Evolutionary conservation across 352 stramenopile genomes (phyloP).

Genomic region (Globisporangium orthogonon): DNA sequence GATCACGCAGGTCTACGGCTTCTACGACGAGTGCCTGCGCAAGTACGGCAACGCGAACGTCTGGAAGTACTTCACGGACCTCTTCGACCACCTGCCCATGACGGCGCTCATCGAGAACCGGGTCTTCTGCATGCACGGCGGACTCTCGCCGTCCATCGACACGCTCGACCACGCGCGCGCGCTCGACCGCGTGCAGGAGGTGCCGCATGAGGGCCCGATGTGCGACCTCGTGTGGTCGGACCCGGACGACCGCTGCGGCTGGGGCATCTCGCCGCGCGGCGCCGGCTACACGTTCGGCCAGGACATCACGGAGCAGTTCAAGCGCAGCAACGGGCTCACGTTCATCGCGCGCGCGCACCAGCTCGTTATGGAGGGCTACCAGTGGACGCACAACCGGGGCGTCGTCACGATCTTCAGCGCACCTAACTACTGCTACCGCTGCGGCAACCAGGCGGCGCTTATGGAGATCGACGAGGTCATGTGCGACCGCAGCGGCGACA

Average conservation of each 20-base stretch:
- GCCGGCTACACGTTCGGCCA: slow-evolving; percentile 86
- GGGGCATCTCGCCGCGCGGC: slow-evolving; percentile 82
- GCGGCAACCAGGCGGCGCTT: slow-evolving; percentile 94
- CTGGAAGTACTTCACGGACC: slow-evolving; percentile 89
- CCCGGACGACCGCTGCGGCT: slow-evolving; percentile 82
- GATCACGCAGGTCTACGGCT: slow-evolving; percentile 36
- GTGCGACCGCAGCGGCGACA: slow-evolving; percentile 79
- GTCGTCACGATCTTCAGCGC: slow-evolving; percentile 92
- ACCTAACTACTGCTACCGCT: slow-evolving; percentile 94
- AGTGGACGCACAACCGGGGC: slow-evolving; percentile 90
- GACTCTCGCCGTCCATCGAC: slow-evolving; percentile 84
- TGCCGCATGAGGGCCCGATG: slow-evolving; percentile 85
- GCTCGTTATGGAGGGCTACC: slow-evolving; percentile 93
- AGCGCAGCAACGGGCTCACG: slow-evolving; percentile 83
- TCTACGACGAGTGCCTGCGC: slow-evolving; percentile 67
- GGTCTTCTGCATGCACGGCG: slow-evolving; percentile 89
- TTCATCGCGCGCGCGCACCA: slow-evolving; percentile 87
- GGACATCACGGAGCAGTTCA: slow-evolving; percentile 88
- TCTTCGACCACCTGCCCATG: slow-evolving; percentile 87
- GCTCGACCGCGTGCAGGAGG: slow-evolving; percentile 82
- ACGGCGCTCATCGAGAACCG: slow-evolving; percentile 86
- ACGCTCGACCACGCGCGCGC: slow-evolving; percentile 82
- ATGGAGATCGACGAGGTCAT: slow-evolving; percentile 94
- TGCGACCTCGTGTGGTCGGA: slow-evolving; percentile 88
- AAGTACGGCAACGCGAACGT: slow-evolving; percentile 85